Percentiles rank a stretch among this genome's conserved stretches.
Conservation (phyloP, 2,329 filamentous ascomycete genomes). For the Fusarium sp. region DNA sequence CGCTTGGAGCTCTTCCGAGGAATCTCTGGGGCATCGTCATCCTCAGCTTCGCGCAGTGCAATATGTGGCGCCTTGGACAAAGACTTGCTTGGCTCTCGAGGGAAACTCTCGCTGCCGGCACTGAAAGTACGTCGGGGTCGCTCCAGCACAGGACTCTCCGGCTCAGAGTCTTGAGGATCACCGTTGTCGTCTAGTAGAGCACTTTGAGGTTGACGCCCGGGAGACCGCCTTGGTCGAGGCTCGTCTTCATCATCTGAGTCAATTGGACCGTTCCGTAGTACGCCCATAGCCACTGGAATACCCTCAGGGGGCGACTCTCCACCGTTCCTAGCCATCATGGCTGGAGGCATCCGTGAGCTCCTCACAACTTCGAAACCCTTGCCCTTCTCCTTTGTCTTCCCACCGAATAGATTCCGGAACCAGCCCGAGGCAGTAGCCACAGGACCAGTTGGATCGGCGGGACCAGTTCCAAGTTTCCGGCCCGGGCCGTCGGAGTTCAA, state of each 20-base stretch:
- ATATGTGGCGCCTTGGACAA: constrained; percentile 36
- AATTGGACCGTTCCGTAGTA: constrained; percentile 68
- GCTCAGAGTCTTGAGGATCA: constrained; percentile 58
- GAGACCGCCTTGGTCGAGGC: constrained; percentile 40
- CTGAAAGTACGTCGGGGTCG: constrained; percentile 45
- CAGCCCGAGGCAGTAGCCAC: constrained; percentile 90
- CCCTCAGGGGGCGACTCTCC: constrained; percentile 75
- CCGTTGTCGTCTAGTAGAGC: constrained; percentile 60
- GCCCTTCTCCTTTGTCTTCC: constrained; percentile 91
- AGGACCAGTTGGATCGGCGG: constrained; percentile 91
- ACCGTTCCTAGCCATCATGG: constrained; percentile 69
- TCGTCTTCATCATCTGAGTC: constrained; percentile 70
- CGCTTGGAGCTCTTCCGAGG: constrained; percentile 80
- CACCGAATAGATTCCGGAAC: constrained; percentile 82
- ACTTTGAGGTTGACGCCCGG: constrained; percentile 43
- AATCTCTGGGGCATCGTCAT: constrained; percentile 64
- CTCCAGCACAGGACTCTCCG: constrained; percentile 49
- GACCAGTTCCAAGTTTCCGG: constrained; percentile 89
- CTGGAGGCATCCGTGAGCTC: constrained; percentile 85
- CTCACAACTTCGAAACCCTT: constrained; percentile 98
- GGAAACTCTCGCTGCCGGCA: constrained; percentile 55
- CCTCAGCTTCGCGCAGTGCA: constrained; percentile 38
- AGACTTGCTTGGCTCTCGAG: constrained; percentile 35
- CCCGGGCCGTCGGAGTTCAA: constrained; percentile 83
- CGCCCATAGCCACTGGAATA: constrained; percentile 72